These are phyloP conservation scores for Chaetomium globosum DNA, from an alignment of 2,329 filamentous ascomycete genomes.

Conservation along the genomic window DNA sequence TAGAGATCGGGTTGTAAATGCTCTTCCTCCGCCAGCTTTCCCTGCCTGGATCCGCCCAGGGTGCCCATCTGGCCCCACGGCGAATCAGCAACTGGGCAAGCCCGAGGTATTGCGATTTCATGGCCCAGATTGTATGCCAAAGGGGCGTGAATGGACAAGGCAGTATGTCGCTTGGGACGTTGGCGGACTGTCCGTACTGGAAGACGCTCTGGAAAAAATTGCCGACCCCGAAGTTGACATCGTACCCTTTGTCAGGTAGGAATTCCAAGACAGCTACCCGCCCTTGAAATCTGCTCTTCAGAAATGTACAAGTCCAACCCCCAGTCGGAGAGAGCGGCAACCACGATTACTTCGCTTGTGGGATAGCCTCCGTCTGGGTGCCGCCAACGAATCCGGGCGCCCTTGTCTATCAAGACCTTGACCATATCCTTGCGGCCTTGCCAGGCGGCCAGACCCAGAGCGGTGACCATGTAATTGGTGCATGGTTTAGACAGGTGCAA, in stretches of 20 bases:
- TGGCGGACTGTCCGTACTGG: neutral
- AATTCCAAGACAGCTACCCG: neutral
- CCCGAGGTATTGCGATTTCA: neutral
- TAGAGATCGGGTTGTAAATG: neutral
- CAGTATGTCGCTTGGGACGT: neutral
- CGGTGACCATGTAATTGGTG: neutral
- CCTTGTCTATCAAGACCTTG: neutral
- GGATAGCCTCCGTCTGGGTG: neutral
- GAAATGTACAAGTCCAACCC: neutral
- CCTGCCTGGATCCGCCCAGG: neutral
- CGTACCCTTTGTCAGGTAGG: neutral
- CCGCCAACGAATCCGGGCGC: neutral
- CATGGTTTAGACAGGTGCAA: neutral
- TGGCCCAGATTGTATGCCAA: neutral
- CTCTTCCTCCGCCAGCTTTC: neutral
- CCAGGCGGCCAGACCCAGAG: neutral
- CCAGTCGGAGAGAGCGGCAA: neutral
- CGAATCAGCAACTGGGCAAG: neutral
- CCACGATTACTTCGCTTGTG: neutral
- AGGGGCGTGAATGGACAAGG: neutral
- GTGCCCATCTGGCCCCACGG: neutral
- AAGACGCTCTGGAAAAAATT: neutral
- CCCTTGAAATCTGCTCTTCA: neutral
- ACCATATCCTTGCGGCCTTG: neutral
- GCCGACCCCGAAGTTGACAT: neutral